phyloP scores from a whole-genome alignment of 495 filamentous ascomycete genomes.

The Penicillium nucicola region DNA sequence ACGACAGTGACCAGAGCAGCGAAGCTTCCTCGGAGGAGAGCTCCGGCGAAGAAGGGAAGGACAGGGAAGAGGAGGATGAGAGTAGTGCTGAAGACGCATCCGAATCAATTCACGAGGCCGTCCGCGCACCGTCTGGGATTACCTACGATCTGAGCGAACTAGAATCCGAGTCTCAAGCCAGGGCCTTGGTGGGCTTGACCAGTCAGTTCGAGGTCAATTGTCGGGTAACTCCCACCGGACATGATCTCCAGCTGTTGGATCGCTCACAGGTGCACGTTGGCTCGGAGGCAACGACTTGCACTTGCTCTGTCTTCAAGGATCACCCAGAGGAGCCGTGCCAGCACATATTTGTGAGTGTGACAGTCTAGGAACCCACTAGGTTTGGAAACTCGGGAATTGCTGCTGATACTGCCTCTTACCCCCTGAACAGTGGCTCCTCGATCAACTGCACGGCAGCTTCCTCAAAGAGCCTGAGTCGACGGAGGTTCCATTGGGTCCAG shows the following conservation, averaged over 20 bases:
- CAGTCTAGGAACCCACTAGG: not conserved
- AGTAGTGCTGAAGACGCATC: slow-evolving; percentile 18
- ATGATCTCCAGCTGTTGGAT: slow-evolving; percentile 37
- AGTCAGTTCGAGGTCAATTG: slow-evolving; percentile 35
- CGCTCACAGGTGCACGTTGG: slow-evolving; percentile 31
- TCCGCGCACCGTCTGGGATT: slow-evolving; percentile 37
- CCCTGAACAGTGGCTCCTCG: slow-evolving; percentile 40
- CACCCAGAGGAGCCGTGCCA: slow-evolving; percentile 37
- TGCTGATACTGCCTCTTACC: not conserved
- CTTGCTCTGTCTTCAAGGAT: slow-evolving; percentile 32
- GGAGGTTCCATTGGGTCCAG: slow-evolving; percentile 27
- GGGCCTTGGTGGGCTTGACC: slow-evolving; percentile 35
- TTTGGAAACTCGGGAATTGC: not conserved
- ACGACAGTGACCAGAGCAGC: slow-evolving; percentile 13
- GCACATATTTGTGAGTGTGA: slow-evolving; percentile 43
- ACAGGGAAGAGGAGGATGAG: slow-evolving; percentile 12
- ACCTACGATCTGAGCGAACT: slow-evolving; percentile 40
- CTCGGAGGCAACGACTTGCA: slow-evolving; percentile 30
- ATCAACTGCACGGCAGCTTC: slow-evolving; percentile 40
- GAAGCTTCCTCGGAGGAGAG: slow-evolving; percentile 12
- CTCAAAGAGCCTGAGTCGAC: slow-evolving; percentile 20
- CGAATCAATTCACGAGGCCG: slow-evolving; percentile 16
- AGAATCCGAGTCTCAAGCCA: slow-evolving; percentile 32
- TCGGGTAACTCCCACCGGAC: slow-evolving; percentile 25
- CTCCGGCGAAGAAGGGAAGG: slow-evolving; percentile 10